Percentiles rank a stretch among this genome's conserved stretches.
phyloP scores from a whole-genome alignment of 23 red algal species.

The Gracilaria domingensis region DNA sequence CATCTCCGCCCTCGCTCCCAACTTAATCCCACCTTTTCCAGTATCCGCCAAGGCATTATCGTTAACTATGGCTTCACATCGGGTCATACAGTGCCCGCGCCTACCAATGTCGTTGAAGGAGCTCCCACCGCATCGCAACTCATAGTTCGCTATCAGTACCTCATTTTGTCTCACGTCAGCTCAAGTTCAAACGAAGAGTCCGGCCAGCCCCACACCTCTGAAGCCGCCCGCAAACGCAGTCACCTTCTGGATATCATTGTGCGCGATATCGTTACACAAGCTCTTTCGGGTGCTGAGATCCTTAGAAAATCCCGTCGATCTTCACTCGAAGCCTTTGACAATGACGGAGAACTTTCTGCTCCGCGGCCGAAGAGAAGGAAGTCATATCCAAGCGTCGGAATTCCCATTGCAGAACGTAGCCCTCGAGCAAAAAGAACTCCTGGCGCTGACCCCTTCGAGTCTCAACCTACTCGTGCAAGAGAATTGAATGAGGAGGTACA shows the following conservation, averaged over 20 bases:
- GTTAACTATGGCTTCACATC: background rate
- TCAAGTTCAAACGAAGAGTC: background rate
- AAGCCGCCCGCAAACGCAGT: background rate
- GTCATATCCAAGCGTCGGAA: background rate
- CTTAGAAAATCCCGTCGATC: background rate
- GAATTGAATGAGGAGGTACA: background rate
- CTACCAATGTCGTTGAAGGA: background rate
- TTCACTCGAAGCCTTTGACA: background rate
- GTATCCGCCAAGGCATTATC: background rate
- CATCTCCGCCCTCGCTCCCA: background rate
- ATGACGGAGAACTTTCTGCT: background rate
- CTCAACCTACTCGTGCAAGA: too few relatives aligned
- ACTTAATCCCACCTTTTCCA: background rate
- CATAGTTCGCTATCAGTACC: background rate
- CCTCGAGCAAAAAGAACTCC: too few relatives aligned
- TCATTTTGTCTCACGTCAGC: background rate
- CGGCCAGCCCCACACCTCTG: background rate
- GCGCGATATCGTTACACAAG: background rate
- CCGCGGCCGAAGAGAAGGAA: background rate
- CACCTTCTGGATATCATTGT: conserved; percentile 24
- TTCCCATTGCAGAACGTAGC: background rate
- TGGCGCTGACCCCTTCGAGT: too few relatives aligned
- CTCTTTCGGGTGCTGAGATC: conserved; percentile 8
- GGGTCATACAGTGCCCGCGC: background rate
- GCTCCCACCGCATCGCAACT: background rate